A percentile compares a stretch with the other conserved stretches of the same genome.
Conservation (phyloP, 23 red algal species). For the Agarophyton chilense region DNA sequence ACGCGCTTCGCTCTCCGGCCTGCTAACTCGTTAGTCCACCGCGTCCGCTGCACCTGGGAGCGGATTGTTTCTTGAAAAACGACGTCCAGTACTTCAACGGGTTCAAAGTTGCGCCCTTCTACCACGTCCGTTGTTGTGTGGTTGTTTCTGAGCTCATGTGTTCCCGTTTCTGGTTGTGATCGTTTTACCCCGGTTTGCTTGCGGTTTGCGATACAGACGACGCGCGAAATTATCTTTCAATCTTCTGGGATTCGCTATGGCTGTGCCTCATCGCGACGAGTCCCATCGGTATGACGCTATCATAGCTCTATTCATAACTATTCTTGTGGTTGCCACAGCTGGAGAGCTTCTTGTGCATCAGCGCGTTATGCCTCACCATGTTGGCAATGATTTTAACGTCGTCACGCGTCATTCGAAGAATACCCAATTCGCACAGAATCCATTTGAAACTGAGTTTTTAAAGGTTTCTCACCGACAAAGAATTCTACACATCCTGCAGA, state of each 20-base stretch:
- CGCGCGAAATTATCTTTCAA: neutral
- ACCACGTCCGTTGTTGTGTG: neutral
- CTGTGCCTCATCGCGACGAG: neutral
- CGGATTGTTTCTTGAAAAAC: neutral
- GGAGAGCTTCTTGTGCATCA: slow-evolving; percentile 7
- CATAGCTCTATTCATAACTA: neutral
- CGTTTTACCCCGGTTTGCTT: neutral
- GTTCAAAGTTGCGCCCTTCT: neutral
- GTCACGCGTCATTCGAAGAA: neutral
- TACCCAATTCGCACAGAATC: neutral
- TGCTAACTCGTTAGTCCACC: neutral
- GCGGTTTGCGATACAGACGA: neutral
- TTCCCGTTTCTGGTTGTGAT: neutral
- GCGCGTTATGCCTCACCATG: slow-evolving; percentile 11
- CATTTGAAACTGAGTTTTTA: neutral
- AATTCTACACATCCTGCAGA: slow-evolving; percentile 11
- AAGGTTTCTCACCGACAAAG: slow-evolving; percentile 18
- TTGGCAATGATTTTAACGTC: slow-evolving; percentile 3
- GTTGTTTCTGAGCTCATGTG: neutral
- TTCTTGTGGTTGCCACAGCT: slow-evolving; percentile 9
- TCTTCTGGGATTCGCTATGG: slow-evolving; percentile 3
- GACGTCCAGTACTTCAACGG: neutral
- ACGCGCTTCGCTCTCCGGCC: neutral
- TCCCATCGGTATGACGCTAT: neutral
- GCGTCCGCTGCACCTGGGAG: slow-evolving; percentile 1